Base-by-base conservation (phyloP, 148 eudicot genomes). In the Chenopodium formosanum region DNA sequence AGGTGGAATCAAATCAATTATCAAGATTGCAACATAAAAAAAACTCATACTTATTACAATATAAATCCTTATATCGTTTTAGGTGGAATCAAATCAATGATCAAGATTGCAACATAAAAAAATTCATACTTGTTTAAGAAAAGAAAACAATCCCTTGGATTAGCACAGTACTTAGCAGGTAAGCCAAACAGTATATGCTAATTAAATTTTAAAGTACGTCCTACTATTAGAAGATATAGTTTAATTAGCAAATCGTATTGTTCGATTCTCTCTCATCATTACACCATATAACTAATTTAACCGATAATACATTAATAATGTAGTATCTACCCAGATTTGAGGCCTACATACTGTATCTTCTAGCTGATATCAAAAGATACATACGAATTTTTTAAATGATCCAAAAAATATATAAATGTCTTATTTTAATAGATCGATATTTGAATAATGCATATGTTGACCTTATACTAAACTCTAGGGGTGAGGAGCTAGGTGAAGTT, bases 361-460 rank as follows among this genome's bases (percentile, higher is more conserved):
- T 46, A 46, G 60, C 19, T 73, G 76, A 73, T 73, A 48, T 46
- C 17, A 48, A n/a, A 13, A 73, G 76, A 48, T 73, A 10, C 60
- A n/a, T 47, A 23, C 52, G 22, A 73, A 46, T 32, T 73, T 73
- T 20, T 9, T 11, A 44, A 4, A 72, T 1, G 44, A 40, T 40
- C 44, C 44, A 40, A 40, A 40, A 40, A 40, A 40, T 0, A 9
- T 22, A 1, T 22, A 10, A 7, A 44, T n/a, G 23, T 72, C 31
- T 3, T 7, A 27, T 25, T 65, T 65, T 65, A 3, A 46, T 73
- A 47, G 76, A 73, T 73, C 34, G 37, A 34, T 40, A 40, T 5
- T 40, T 40, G 44, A 40, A 40, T 40, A 40, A 40, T 40, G 7
- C 44, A 40, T 40, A 40, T 40, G 44, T 40, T 73, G 34, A 13